A percentile compares a stretch with the other conserved stretches of the same genome.
Conservation (phyloP, 2,329 filamentous ascomycete species). For the Berkeleyomyces rouxiae region DNA sequence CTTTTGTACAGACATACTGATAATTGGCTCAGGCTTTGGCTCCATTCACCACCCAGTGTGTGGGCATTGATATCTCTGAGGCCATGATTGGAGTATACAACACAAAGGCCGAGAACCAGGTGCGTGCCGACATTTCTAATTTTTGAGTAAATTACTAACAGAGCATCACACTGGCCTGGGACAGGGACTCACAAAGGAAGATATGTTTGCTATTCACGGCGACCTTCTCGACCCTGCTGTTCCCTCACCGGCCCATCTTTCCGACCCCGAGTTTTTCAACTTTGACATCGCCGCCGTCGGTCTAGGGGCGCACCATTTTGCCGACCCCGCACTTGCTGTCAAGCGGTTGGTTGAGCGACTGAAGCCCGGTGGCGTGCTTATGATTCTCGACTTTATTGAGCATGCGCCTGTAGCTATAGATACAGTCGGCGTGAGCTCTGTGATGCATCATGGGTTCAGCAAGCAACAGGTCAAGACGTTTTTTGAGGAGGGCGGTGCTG, state of each 20-base stretch:
- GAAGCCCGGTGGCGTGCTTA: constrained; percentile 45
- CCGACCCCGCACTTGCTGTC: constrained; percentile 43
- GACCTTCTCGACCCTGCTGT: constrained; percentile 35
- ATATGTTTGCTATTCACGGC: constrained; percentile 40
- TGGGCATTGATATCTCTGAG: constrained; percentile 54
- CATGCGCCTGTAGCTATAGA: constrained; percentile 24
- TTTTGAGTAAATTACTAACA: neutral
- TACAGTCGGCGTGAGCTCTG: constrained; percentile 17
- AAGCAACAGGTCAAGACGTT: constrained; percentile 40
- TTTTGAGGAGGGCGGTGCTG: constrained; percentile 46
- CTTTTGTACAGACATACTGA: neutral
- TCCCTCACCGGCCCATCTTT: constrained; percentile 36
- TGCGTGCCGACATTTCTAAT: constrained; percentile 17
- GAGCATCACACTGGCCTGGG: neutral
- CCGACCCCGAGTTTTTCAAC: constrained; percentile 43
- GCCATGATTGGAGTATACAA: constrained; percentile 58
- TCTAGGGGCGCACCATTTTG: constrained; percentile 50
- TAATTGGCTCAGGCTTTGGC: constrained; percentile 35
- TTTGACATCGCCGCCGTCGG: constrained; percentile 54
- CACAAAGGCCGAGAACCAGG: constrained; percentile 36
- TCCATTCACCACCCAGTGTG: constrained; percentile 43
- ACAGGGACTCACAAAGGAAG: constrained; percentile 31
- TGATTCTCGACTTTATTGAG: constrained; percentile 52
- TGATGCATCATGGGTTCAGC: constrained; percentile 51
- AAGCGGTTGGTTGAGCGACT: constrained; percentile 43